Evolutionary conservation across 495 filamentous ascomycete species (phyloP).

Genomic region (Monascus purpureus): DNA sequence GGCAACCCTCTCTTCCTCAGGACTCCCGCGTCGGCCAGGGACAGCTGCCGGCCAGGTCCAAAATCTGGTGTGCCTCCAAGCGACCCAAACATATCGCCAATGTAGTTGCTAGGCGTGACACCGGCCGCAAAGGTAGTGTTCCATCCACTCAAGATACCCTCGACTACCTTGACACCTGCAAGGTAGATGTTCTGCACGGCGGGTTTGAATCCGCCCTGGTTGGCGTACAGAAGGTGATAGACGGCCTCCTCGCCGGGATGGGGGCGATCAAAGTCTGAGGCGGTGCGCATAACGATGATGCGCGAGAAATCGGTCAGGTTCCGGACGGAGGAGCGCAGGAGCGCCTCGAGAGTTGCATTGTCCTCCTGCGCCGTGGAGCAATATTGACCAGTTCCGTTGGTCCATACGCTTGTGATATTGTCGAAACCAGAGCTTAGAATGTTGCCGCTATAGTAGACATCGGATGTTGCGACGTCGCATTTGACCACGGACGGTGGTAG

Average conservation of each 20-base stretch:
- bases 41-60: constrained; percentile 42
- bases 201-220: constrained; percentile 46
- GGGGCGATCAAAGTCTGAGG: constrained; percentile 57
- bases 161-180: constrained; percentile 51
- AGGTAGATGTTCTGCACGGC: constrained; percentile 51
- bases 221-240: constrained; percentile 41
- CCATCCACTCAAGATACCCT: constrained; percentile 52
- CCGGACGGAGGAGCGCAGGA: constrained; percentile 42
- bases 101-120: constrained; percentile 50
- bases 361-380: constrained; percentile 65
- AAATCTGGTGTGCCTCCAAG: constrained; percentile 54
- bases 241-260: constrained; percentile 39
- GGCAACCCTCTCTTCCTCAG: no score
- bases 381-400: constrained; percentile 54
- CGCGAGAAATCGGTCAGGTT: constrained; percentile 51
- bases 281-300: constrained; percentile 62
- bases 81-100: constrained; percentile 59
- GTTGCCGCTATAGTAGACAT: constrained; percentile 57
- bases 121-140: constrained; percentile 41
- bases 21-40: constrained; percentile 13
- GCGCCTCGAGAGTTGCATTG: constrained; percentile 53
- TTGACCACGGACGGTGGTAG: constrained; percentile 41
- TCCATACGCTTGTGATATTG: constrained; percentile 48
- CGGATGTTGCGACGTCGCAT: constrained; percentile 56
- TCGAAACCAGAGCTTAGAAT: constrained; percentile 49